phyloP scores from a whole-genome alignment of 768 basidiomycete genomes.

The Chalciporus sphaerocephalus region DNA sequence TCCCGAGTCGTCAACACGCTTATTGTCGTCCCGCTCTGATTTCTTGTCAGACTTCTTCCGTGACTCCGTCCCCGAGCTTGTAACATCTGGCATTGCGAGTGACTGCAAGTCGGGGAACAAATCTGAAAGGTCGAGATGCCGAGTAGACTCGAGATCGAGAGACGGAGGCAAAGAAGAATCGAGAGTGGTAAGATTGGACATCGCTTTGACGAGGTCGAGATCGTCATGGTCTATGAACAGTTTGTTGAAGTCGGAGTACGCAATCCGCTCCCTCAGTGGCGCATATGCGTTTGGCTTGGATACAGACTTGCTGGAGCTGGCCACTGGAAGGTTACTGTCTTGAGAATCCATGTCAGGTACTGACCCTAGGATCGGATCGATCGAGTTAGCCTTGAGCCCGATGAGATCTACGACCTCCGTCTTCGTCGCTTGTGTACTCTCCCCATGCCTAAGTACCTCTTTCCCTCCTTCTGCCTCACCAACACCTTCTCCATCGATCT shows the following conservation, averaged over 20 bases:
- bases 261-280: slow-evolving; percentile 57
- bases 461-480: slow-evolving; percentile 29
- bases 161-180: slow-evolving; percentile 11
- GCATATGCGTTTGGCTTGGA: slow-evolving; percentile 45
- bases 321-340: slow-evolving; percentile 11
- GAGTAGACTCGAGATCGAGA: slow-evolving; percentile 22
- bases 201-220: slow-evolving; percentile 47
- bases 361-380: slow-evolving; percentile 48
- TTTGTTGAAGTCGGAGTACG: slow-evolving; percentile 38
- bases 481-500: slow-evolving; percentile 27
- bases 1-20: slow-evolving; percentile 73
- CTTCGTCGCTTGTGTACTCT: slow-evolving; percentile 24
- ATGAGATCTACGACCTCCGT: slow-evolving; percentile 21
- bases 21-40: slow-evolving; percentile 62
- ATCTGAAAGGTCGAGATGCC: slow-evolving; percentile 49
- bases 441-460: neutral
- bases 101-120: slow-evolving; percentile 85
- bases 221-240: slow-evolving; percentile 55
- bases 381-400: slow-evolving; percentile 54
- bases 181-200: slow-evolving; percentile 37
- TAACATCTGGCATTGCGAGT: slow-evolving; percentile 49
- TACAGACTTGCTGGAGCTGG: slow-evolving; percentile 35
- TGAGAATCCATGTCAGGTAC: slow-evolving; percentile 39
- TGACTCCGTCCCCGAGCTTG: slow-evolving; percentile 31
- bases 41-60: slow-evolving; percentile 54